Evolutionary conservation across 2,329 filamentous ascomycete species (phyloP), one percentile per base, ranked within the genome.

Genomic region (Trichoderma sp.): DNA sequence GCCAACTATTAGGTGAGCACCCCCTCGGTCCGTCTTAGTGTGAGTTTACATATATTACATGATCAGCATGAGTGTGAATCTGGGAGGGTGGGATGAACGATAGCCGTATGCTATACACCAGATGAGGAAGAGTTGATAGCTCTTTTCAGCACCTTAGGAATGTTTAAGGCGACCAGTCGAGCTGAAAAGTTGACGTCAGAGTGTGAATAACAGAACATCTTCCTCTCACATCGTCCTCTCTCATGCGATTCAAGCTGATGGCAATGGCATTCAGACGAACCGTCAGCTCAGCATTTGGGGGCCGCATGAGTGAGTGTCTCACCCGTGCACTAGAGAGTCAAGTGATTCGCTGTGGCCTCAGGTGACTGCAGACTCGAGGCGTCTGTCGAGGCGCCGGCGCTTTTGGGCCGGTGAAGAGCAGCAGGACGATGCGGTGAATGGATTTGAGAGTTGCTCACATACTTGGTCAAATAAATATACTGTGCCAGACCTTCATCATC

Each of bases 261-360:
- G 45, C n/a, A 60, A 27, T 41, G 38, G 41, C 16, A 45, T 45
- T 45, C 27, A 62, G 59, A 62, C 14, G 59, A 62, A 62, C 53
- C 14, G 59, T 72, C 41, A 64, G 59, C 69, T 64, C 31, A 53
- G 21, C 50, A 24, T 31, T 59, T 41, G 67, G 67, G 53, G 67
- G 67, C 59, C 38, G 69, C 56, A 35, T 72, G 59, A 72, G 45
- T 29, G 60, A 53, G 38, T 38, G 69, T 72, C 69, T 72, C 64
- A 74, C 63, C 72, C 33, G 53, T 24, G 50, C 72, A 74, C 71
- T 45, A 59, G 69, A 11, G 38, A 16, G 72, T 75, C 72, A 75
- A 75, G 72, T 75, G 72, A 69, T 75, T 75, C 35, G 72, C 63
- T 27, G 2, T 45, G 21, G 50, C 62, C 41, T 74, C 71, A 74